Evolutionary conservation across 192 early-diverging fungal species (phyloP), one percentile per base, ranked within the genome.

Genomic region (Lobulomyces angularis): DNA sequence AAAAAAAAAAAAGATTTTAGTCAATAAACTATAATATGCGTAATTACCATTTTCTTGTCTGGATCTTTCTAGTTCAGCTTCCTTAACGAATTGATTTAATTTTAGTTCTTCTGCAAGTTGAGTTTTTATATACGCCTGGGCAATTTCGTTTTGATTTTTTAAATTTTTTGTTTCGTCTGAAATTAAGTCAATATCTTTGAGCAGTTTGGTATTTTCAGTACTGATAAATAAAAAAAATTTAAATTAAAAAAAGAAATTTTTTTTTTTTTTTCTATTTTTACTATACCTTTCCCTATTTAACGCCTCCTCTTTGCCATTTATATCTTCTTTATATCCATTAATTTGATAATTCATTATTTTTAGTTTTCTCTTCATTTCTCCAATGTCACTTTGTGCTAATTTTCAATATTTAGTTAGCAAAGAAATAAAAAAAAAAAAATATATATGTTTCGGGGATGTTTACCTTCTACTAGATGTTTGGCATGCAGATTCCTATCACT

Each of bases 291-390:
- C 75, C 17, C 47, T 49, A 11, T 53, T 54, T 30, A 78, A 41
- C 5, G 53, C 41, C 9, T 61, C 69, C 5, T 77, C 59, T 39
- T 78, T 78, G 26, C 63, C 20, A 27, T 61, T 61, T 25, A 73
- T 64, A 43, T 75, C 72, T 46, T 78, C 73, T 35, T 76, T 75
- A 56, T 54, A 71, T 1, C 75, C 75, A 45, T 67, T 72, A 49
- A 78, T 78, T 43, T 72, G 73, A 40, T 62, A 78, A 48, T 77
- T 77, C 72, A 78, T 76, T 46, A 78, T 62, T 42, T 74, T 78
- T 23, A 78, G 58, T 43, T 55, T 65, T 2, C 69, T 58, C 52
- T 74, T 74, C 68, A 76, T 77, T 44, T 77, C 73, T 11, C 61
- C 46, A 42, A 78, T 78, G 43, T 76, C 72, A 28, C 49, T 35